These are phyloP conservation scores for Avicennia marina DNA, from an alignment of 257 asterid genomes.

Conservation along the genomic window DNA sequence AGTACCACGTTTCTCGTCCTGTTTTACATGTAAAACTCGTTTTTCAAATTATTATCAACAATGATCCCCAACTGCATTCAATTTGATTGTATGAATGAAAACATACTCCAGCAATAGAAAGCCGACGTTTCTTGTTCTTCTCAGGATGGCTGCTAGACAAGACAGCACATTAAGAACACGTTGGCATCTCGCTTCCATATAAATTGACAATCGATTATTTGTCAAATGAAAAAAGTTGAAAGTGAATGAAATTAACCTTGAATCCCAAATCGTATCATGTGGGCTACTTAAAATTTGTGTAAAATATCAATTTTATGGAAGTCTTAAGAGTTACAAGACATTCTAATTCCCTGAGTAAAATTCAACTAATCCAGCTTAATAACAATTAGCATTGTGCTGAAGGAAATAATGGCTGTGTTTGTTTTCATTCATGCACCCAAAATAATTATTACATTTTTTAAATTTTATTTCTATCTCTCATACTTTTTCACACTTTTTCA, in stretches of 20 bases:
- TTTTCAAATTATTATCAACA: background rate
- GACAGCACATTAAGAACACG: background rate
- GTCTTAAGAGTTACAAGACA: background rate
- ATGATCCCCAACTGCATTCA: background rate
- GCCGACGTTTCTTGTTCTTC: constrained; percentile 11
- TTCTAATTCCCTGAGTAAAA: background rate
- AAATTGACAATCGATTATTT: background rate
- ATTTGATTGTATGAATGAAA: background rate
- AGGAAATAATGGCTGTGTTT: too few relatives aligned
- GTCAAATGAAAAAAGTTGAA: background rate
- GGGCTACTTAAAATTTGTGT: background rate
- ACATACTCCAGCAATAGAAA: constrained; percentile 12
- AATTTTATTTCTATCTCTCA: too few relatives aligned
- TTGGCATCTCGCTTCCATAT: constrained; percentile 5
- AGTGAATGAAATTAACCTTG: background rate
- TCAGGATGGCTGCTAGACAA: constrained; percentile 19
- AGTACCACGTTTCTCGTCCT: constrained; percentile 11
- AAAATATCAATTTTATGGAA: background rate
- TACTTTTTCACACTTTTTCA: too few relatives aligned
- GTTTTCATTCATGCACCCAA: too few relatives aligned
- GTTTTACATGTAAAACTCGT: constrained; percentile 4
- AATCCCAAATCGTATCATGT: too few relatives aligned
- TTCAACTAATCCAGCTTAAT: too few relatives aligned
- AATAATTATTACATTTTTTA: too few relatives aligned
- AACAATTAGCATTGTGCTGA: too few relatives aligned